Evolutionary conservation across 2,329 filamentous ascomycete species (phyloP).

Genomic region (Blastomyces parvus): DNA sequence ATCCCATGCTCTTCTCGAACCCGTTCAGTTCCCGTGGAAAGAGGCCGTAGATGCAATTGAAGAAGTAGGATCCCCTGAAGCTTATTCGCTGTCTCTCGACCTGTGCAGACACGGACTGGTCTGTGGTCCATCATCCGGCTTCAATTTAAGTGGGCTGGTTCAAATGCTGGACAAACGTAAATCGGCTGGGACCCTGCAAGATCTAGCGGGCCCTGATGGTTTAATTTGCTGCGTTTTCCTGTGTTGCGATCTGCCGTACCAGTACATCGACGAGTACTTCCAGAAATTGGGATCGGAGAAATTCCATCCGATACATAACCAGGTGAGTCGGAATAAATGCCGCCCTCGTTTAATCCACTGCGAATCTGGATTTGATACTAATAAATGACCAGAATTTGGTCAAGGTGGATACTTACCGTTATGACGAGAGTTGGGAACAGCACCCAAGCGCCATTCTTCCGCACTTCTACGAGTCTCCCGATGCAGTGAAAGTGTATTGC

Average conservation of each 20-base stretch:
- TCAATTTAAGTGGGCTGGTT: constrained; percentile 46
- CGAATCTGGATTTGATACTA: background rate
- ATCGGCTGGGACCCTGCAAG: constrained; percentile 34
- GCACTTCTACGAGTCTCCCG: constrained; percentile 24
- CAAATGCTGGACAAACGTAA: constrained; percentile 45
- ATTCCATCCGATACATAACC: constrained; percentile 44
- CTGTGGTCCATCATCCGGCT: constrained; percentile 53
- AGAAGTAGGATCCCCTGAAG: constrained; percentile 47
- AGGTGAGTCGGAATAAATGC: constrained; percentile 24
- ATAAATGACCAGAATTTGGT: constrained; percentile 33
- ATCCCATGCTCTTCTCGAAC: constrained; percentile 41
- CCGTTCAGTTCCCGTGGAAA: constrained; percentile 51
- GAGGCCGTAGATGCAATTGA: constrained; percentile 47
- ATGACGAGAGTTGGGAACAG: constrained; percentile 48
- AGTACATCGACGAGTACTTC: constrained; percentile 54
- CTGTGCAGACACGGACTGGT: constrained; percentile 50
- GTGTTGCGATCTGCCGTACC: constrained; percentile 55
- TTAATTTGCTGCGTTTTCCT: constrained; percentile 49
- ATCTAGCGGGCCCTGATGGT: constrained; percentile 38
- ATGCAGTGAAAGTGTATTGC: background rate
- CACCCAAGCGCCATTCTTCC: constrained; percentile 33
- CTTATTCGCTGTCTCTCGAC: constrained; percentile 45
- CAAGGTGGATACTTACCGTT: constrained; percentile 45
- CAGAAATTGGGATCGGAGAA: constrained; percentile 42
- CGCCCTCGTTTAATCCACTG: constrained; percentile 4